Percentiles rank a stretch among this genome's conserved stretches.
phyloP scores from a whole-genome alignment of 176 grass and related monocot genomes.

The Hordeum marinum region DNA sequence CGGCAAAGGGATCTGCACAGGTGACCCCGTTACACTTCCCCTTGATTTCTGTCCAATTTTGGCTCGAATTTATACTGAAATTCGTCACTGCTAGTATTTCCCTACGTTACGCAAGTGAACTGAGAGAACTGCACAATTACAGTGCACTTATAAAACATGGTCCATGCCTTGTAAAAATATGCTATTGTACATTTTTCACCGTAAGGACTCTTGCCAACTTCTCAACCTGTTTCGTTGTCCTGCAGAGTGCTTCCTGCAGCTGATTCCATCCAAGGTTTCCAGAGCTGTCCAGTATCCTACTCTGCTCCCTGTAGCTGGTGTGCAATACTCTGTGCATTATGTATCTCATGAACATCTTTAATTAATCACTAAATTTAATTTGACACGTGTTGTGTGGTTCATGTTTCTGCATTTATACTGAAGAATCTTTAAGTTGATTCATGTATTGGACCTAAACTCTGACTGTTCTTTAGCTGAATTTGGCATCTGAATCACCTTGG shows the following conservation, averaged over 20 bases:
- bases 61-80: background rate
- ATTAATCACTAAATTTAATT: background rate
- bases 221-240: background rate
- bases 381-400: background rate
- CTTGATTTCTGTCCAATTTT: background rate
- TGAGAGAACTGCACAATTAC: background rate
- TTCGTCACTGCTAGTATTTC: background rate
- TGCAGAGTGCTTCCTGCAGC: constrained; percentile 92
- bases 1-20: constrained; percentile 74
- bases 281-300: constrained; percentile 70
- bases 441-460: background rate
- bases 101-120: background rate
- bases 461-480: background rate
- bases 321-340: background rate
- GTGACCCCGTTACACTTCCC: constrained; percentile 19
- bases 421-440: background rate
- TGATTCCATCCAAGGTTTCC: constrained; percentile 56
- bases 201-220: background rate
- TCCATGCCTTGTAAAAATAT: no score
- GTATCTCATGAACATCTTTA: background rate
- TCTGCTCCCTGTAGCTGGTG: background rate
- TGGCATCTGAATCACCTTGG: background rate
- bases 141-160: background rate
- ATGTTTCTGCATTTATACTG: background rate
- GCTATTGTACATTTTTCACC: no score